A percentile compares a stretch with the other conserved stretches of the same genome.
phyloP scores from a whole-genome alignment of 164 flowering plant species.

The Pachysandra terminalis region DNA sequence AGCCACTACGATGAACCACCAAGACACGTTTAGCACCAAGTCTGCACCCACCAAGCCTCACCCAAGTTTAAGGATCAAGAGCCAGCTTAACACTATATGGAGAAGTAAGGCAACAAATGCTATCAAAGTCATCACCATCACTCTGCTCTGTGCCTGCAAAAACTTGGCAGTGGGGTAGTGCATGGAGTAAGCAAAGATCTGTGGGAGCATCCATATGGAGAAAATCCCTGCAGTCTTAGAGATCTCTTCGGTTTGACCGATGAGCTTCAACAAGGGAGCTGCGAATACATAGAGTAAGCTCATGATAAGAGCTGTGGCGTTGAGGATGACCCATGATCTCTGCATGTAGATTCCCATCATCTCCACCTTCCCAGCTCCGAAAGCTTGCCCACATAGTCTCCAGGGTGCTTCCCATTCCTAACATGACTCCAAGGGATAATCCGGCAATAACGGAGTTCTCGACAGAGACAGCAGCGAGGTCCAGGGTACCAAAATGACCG shows the following conservation, averaged over 20 bases:
- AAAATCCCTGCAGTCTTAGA: conserved; percentile 55
- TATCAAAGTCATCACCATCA: conserved; percentile 61
- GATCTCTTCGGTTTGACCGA: conserved; percentile 49
- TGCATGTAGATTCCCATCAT: conserved; percentile 91
- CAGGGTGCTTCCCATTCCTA: conserved; percentile 88
- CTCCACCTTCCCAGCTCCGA: conserved; percentile 65
- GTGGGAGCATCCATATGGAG: conserved; percentile 69
- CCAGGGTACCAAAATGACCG: conserved; percentile 63
- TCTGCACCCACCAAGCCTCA: conserved; percentile 84
- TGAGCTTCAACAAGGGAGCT: conserved; percentile 28
- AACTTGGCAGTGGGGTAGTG: conserved; percentile 63
- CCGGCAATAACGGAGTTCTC: conserved; percentile 72
- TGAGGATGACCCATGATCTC: conserved; percentile 77
- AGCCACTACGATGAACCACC: conserved; percentile 66
- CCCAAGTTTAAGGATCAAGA: conserved; percentile 47
- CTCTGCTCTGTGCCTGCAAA: conserved; percentile 69
- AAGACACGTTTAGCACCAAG: conserved; percentile 55
- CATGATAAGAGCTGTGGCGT: conserved; percentile 31
- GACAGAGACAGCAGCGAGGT: conserved; percentile 75
- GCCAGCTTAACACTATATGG: conserved; percentile 61
- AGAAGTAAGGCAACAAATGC: conserved; percentile 38
- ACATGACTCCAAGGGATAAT: conserved; percentile 58
- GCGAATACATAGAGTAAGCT: conserved; percentile 50
- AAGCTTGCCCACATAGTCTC: conserved; percentile 91
- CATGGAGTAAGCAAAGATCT: conserved; percentile 63